A percentile compares a stretch with the other conserved stretches of the same genome.
Conservation (phyloP, 371 early-diverging fungal species). For the Lichtheimia hyalospora region DNA sequence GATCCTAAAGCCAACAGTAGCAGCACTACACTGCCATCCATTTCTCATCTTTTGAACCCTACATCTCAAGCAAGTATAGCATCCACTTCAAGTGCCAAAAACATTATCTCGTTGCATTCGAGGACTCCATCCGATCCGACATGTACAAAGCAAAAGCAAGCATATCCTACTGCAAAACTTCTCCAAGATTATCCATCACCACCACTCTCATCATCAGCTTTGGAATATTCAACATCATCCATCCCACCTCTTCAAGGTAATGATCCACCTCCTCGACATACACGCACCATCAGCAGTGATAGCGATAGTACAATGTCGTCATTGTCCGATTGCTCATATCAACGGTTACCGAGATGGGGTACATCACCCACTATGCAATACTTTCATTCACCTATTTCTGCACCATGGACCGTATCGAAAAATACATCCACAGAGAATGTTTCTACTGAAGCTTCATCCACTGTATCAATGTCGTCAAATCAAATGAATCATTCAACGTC, state of each 20-base stretch:
- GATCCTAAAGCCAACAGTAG: no score
- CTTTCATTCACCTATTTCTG: background rate
- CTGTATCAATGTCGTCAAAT: background rate
- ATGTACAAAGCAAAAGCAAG: no score
- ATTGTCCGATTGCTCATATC: background rate
- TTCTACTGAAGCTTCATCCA: background rate
- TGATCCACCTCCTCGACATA: constrained; percentile 13
- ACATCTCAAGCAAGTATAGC: background rate
- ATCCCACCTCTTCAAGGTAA: constrained; percentile 18
- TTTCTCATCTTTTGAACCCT: constrained; percentile 26
- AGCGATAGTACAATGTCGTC: background rate
- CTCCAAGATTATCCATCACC: background rate
- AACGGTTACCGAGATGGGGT: background rate
- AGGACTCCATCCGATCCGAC: no score
- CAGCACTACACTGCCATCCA: constrained; percentile 27
- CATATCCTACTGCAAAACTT: constrained; percentile 16
- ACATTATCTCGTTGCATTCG: no score
- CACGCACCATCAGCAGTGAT: background rate
- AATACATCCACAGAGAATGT: background rate
- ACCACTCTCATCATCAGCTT: constrained; percentile 15
- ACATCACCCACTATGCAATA: background rate
- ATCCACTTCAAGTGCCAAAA: no score
- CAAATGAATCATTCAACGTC: background rate
- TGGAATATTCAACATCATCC: background rate
- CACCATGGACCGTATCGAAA: background rate